Conservation (phyloP, 2,329 filamentous ascomycete genomes). For the Curvularia hawaiiensis region DNA sequence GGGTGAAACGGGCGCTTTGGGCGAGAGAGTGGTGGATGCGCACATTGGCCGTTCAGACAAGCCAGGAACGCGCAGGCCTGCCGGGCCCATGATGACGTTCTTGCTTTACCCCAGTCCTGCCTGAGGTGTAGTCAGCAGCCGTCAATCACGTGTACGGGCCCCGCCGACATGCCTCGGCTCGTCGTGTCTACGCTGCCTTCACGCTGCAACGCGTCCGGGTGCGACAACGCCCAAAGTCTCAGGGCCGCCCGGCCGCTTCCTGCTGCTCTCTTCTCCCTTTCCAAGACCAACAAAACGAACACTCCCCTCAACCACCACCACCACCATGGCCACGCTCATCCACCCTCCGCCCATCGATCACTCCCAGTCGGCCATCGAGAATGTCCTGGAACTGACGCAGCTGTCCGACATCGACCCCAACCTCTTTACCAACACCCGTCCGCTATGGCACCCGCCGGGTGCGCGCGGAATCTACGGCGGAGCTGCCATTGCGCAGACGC, state of each 20-base stretch:
- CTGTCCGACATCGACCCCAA: constrained; percentile 78
- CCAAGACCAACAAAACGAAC: background rate
- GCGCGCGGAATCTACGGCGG: constrained; percentile 94
- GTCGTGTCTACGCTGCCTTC: background rate
- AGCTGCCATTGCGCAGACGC: constrained; percentile 88
- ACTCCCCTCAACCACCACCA: background rate
- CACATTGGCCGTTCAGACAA: constrained; percentile 20
- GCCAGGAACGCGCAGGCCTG: constrained; percentile 23
- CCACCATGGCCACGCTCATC: constrained; percentile 65
- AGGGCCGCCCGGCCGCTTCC: background rate
- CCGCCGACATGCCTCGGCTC: constrained; percentile 27
- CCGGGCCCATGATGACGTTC: constrained; percentile 16
- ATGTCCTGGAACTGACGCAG: constrained; percentile 84
- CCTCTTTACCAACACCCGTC: constrained; percentile 92
- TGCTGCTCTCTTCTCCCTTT: background rate
- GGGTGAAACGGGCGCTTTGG: background rate
- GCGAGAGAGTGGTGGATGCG: constrained; percentile 12
- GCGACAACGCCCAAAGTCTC: background rate
- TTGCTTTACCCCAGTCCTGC: constrained; percentile 4
- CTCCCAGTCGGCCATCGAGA: constrained; percentile 81
- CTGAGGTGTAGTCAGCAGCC: no score
- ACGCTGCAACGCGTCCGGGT: background rate
- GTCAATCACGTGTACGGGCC: background rate
- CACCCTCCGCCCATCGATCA: constrained; percentile 74
- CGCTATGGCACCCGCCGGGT: constrained; percentile 88